These are phyloP conservation scores for Bruguiera hainesii DNA, from an alignment of 441 rosid genomes.

Conservation along the genomic window DNA sequence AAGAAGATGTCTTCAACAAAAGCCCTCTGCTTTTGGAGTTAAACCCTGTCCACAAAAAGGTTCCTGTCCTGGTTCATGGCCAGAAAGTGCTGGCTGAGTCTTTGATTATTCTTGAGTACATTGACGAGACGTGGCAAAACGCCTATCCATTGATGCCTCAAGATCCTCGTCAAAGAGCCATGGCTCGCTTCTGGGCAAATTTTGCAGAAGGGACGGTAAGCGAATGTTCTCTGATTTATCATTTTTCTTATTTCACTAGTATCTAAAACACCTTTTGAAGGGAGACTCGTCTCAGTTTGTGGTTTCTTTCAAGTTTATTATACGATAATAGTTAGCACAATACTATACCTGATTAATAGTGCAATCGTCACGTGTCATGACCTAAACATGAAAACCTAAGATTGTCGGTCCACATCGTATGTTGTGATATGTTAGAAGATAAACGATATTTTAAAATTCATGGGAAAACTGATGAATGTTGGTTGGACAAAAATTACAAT, in stretches of 20 bases:
- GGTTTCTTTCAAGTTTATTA: too few relatives aligned
- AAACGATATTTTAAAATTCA: too few relatives aligned
- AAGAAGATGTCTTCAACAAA: slow-evolving; percentile 32
- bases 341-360: too few relatives aligned
- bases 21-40: slow-evolving; percentile 27
- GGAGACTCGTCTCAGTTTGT: too few relatives aligned
- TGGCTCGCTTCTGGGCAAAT: slow-evolving; percentile 38
- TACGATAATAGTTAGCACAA: too few relatives aligned
- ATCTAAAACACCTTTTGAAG: too few relatives aligned
- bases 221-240: neutral
- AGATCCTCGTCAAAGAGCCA: slow-evolving; percentile 34
- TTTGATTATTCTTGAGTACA: slow-evolving; percentile 32
- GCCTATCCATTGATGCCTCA: slow-evolving; percentile 30
- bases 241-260: neutral
- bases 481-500: too few relatives aligned
- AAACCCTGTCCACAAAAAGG: slow-evolving; percentile 28
- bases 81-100: slow-evolving; percentile 28
- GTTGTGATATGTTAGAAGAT: too few relatives aligned
- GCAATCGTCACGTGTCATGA: too few relatives aligned
- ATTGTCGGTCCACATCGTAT: too few relatives aligned
- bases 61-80: slow-evolving; percentile 33
- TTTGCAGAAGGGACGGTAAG: slow-evolving; percentile 30
- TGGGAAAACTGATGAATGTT: too few relatives aligned
- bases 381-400: too few relatives aligned
- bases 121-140: slow-evolving; percentile 36